A percentile compares a stretch with the other conserved stretches of the same genome.
These are phyloP conservation scores for Tetrapisispora nanseiensis DNA, from an alignment of 805 yeast species.

Conservation along the genomic window DNA sequence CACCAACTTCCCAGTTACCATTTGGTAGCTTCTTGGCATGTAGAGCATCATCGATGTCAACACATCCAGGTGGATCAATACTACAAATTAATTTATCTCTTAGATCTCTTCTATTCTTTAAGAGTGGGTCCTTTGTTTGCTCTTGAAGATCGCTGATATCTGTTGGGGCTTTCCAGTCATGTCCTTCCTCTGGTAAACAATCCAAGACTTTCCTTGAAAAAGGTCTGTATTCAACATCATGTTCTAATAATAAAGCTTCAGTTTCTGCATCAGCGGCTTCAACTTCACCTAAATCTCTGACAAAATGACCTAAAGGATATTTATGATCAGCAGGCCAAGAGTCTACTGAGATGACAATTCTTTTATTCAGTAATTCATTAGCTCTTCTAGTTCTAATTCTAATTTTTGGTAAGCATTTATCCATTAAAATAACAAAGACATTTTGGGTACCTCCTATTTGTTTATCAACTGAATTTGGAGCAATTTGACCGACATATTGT, in stretches of 20 bases:
- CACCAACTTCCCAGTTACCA: slow-evolving; percentile 96
- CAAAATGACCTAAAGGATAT: slow-evolving; percentile 91
- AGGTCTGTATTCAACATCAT: slow-evolving; percentile 94
- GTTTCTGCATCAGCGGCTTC: slow-evolving; percentile 94
- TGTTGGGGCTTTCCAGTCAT: slow-evolving; percentile 83
- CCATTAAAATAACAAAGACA: slow-evolving; percentile 84
- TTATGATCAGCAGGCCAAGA: slow-evolving; percentile 81
- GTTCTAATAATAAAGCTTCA: slow-evolving; percentile 85
- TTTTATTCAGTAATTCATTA: slow-evolving; percentile 68
- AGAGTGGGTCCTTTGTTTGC: slow-evolving; percentile 36
- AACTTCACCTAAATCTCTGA: slow-evolving; percentile 77
- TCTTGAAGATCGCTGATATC: slow-evolving; percentile 45
- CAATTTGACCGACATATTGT: slow-evolving; percentile 87
- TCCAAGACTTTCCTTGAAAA: slow-evolving; percentile 85
- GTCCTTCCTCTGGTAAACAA: slow-evolving; percentile 90
- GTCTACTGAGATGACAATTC: slow-evolving; percentile 88
- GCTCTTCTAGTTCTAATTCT: slow-evolving; percentile 84
- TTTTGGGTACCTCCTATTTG: slow-evolving; percentile 55
- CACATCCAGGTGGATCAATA: slow-evolving; percentile 97
- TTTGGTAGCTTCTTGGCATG: slow-evolving; percentile 80
- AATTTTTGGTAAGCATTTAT: slow-evolving; percentile 75
- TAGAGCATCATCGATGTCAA: slow-evolving; percentile 96
- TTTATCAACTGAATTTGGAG: slow-evolving; percentile 61
- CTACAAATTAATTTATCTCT: slow-evolving; percentile 87
- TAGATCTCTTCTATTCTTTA: slow-evolving; percentile 64